These are phyloP conservation scores for Xylaria palmicola DNA, from an alignment of 495 filamentous ascomycete genomes.

Conservation along the genomic window DNA sequence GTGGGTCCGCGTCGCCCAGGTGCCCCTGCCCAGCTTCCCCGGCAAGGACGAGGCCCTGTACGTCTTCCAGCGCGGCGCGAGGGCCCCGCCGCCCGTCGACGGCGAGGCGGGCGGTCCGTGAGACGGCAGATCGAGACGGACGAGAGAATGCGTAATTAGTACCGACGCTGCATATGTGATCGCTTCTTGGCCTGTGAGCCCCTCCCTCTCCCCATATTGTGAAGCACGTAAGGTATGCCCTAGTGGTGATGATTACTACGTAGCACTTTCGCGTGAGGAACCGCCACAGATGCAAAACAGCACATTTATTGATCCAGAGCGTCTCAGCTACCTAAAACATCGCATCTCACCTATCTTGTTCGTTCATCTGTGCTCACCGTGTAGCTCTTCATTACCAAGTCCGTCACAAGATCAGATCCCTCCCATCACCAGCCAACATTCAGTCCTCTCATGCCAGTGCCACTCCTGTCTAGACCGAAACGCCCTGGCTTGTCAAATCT, in stretches of 20 bases:
- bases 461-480: not conserved
- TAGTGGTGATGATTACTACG: not conserved
- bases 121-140: conserved; percentile 5
- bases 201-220: not conserved
- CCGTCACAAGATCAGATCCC: not conserved
- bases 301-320: not conserved
- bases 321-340: not conserved
- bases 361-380: not conserved
- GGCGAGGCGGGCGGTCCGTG: not conserved
- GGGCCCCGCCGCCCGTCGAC: conserved; percentile 15
- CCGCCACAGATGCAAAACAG: not conserved
- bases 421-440: no score
- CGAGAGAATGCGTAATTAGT: conserved; percentile 6
- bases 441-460: not conserved
- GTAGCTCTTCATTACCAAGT: not conserved
- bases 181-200: not conserved
- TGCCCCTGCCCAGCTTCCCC: conserved; percentile 53
- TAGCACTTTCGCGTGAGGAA: not conserved
- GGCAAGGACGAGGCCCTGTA: conserved; percentile 58
- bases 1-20: conserved; percentile 44
- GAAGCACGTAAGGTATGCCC: not conserved
- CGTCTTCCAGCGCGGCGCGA: conserved; percentile 42
- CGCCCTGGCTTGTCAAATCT: not conserved
- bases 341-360: not conserved
- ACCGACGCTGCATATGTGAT: not conserved